These are phyloP conservation scores for Salix arbutifolia DNA, from an alignment of 345 rosid species.

Conservation along the genomic window DNA sequence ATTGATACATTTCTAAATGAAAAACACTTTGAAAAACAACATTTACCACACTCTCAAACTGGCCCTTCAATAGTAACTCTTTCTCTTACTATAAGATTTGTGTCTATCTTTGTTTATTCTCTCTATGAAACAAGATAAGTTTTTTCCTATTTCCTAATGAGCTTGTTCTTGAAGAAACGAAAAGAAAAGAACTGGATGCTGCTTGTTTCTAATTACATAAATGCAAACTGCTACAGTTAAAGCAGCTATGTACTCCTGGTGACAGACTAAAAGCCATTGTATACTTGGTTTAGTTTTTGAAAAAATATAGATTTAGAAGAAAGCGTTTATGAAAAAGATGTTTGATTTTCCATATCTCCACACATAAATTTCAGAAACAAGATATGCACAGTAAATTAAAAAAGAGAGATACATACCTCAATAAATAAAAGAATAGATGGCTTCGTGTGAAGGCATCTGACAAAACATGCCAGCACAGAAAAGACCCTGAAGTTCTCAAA, in stretches of 20 bases:
- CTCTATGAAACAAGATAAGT: not conserved
- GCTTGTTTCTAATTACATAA: not conserved
- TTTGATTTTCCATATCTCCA: too few relatives aligned
- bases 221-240: not conserved
- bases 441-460: slow-evolving; percentile 32
- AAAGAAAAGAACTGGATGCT: not conserved
- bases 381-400: not conserved
- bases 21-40: too few relatives aligned
- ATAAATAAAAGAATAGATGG: slow-evolving; percentile 31
- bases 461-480: slow-evolving; percentile 34
- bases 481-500: slow-evolving; percentile 33
- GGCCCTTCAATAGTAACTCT: not conserved
- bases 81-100: not conserved
- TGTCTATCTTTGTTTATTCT: not conserved
- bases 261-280: not conserved
- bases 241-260: too few relatives aligned
- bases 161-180: not conserved
- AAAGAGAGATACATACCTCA: slow-evolving; percentile 31
- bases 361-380: not conserved
- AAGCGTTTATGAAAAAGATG: too few relatives aligned
- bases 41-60: too few relatives aligned
- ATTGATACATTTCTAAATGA: too few relatives aligned
- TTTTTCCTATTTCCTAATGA: not conserved
- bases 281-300: not conserved
- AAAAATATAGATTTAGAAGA: not conserved